Evolutionary conservation across 352 stramenopile species (phyloP), one percentile per base, ranked within the genome.

Genomic region (Pythium myriotylum): DNA sequence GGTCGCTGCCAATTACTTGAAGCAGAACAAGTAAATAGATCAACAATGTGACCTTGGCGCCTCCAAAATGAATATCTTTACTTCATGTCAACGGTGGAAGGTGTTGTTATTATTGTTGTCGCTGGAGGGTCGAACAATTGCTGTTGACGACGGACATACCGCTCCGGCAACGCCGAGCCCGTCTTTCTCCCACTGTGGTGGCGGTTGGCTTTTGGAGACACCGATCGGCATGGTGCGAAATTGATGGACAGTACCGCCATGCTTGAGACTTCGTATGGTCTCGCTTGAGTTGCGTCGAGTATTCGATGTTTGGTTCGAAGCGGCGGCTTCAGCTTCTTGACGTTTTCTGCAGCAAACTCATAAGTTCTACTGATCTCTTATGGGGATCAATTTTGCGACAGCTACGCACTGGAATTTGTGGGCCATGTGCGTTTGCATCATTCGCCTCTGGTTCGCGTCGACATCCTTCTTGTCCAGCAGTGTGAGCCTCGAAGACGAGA

Each of bases 401-500:
- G n/a, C n/a, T n/a, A 42, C 57, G 19, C 59, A 82, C 78, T 76
- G 77, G 73, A 79, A 87, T 45, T 90, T 94, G 74, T 90, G 84
- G 0, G 82, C 84, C 13, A 89, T 56, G 43, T 93, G 82, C 2
- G 76, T 82, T 62, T 93, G 82, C 82, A 92, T 92, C 79, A 89
- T 90, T 16, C 80, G 75, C 0, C 80, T 75, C 59, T 91, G 82
- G 26, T 89, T 91, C 9, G 73, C 60, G 45, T 91, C 74, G 19
- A 93, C 72, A 29, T 89, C 74, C 50, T 90, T 91, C 58, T 85
- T 83, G 69, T 93, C 82, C 22, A 93, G 68, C 20, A 88, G 50
- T 8, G 61, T 60, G 17, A 92, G 67, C 7, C 72, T 68, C 3
- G 77, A 50, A 1, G 73, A 84, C 9, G 84, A 92, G 49, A 92